Percentiles rank a stretch among this genome's conserved stretches.
Evolutionary conservation across 306 rosid genomes (phyloP).

Genomic region (Rubus idaeus): DNA sequence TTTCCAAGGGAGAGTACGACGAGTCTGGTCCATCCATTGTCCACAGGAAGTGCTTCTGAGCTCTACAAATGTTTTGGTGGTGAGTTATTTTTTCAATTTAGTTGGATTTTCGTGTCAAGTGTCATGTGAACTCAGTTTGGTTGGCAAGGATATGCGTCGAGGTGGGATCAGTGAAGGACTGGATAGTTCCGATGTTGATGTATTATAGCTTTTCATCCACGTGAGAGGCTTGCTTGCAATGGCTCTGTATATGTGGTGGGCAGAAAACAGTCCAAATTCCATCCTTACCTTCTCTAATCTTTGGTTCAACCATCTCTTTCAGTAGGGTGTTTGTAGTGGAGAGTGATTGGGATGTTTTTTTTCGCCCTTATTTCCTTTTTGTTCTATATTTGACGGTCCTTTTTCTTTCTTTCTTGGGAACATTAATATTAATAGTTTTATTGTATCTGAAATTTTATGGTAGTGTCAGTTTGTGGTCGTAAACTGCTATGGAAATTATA

Average conservation of each 20-base stretch:
- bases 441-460: constrained; percentile 53
- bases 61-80: constrained; percentile 47
- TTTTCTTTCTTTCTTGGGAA: constrained; percentile 33
- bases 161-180: constrained; percentile 35
- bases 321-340: constrained; percentile 68
- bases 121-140: constrained; percentile 65
- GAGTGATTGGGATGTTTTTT: constrained; percentile 64
- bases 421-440: constrained; percentile 64
- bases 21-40: constrained; percentile 97
- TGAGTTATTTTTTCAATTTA: constrained; percentile 63
- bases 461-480: constrained; percentile 55
- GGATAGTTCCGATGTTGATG: constrained; percentile 40
- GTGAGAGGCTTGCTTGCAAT: constrained; percentile 21
- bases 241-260: constrained; percentile 47
- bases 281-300: constrained; percentile 35
- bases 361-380: not conserved
- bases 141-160: constrained; percentile 44
- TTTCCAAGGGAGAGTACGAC: constrained; percentile 90
- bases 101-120: constrained; percentile 77
- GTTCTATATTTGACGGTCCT: constrained; percentile 43
- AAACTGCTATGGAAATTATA: constrained; percentile 42
- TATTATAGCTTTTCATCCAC: constrained; percentile 31
- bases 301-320: constrained; percentile 50
- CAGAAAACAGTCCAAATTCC: constrained; percentile 39
- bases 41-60: constrained; percentile 96